These are phyloP conservation scores for Scenedesmus sp. DNA, from an alignment of 163 green algal genomes.

Conservation along the genomic window DNA sequence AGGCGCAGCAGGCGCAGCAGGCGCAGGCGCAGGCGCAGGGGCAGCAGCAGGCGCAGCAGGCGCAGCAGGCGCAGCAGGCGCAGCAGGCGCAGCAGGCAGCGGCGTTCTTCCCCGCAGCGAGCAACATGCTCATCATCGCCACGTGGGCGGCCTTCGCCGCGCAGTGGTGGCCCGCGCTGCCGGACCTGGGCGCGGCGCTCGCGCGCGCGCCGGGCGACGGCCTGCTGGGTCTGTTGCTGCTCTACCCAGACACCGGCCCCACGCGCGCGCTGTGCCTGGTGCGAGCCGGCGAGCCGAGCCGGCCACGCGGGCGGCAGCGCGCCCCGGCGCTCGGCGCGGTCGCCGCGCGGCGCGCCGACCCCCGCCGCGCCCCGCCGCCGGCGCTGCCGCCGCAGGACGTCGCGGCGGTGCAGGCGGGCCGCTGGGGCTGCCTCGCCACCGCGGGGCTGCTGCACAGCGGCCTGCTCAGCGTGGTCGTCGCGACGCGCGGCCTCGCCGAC, in stretches of 20 bases:
- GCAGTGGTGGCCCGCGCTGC: constrained; percentile 37
- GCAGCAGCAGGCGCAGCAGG: not conserved
- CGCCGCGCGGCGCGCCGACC: too few species aligned
- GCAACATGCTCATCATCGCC: not conserved
- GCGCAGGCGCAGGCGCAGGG: not conserved
- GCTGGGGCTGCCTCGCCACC: not conserved
- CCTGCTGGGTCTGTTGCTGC: not conserved
- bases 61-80: constrained; percentile 1
- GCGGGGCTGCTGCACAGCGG: constrained; percentile 25
- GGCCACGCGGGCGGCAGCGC: too few species aligned
- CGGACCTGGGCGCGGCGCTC: constrained; percentile 5
- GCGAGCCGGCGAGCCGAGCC: too few species aligned
- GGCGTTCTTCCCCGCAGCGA: constrained; percentile 9
- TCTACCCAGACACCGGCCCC: constrained; percentile 12
- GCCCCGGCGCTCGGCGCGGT: too few species aligned
- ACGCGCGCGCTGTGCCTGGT: constrained; percentile 31
- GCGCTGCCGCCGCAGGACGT: too few species aligned
- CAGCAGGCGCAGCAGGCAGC: constrained; percentile 13
- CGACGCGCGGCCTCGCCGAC: not conserved
- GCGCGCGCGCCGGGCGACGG: not conserved
- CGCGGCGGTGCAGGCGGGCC: not conserved
- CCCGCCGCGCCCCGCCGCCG: too few species aligned
- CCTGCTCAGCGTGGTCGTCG: constrained; percentile 5
- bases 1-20: too few species aligned
- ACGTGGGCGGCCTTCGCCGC: constrained; percentile 25